phyloP scores from a whole-genome alignment of 1,284 basidiomycete genomes.

The Phlebopus sp. region DNA sequence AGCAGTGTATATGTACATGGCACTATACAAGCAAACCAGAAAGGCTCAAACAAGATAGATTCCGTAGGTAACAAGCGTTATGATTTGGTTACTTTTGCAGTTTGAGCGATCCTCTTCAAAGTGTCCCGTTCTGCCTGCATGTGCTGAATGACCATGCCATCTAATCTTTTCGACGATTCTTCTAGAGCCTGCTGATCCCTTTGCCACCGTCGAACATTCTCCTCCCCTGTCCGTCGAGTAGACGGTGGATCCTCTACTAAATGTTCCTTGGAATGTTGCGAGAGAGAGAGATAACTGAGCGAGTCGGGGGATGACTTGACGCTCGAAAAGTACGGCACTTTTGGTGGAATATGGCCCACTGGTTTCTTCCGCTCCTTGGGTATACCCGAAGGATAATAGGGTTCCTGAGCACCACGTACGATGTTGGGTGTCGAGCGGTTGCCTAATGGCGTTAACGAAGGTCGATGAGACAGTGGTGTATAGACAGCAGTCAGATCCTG shows the following conservation, averaged over 20 bases:
- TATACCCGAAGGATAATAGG: constrained; percentile 29
- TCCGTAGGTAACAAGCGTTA: constrained; percentile 21
- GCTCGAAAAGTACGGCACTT: constrained; percentile 30
- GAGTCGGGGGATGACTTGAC: constrained; percentile 30
- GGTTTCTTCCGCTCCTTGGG: constrained; percentile 34
- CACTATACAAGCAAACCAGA: constrained; percentile 27
- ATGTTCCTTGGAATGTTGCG: constrained; percentile 31
- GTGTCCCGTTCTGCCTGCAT: constrained; percentile 73
- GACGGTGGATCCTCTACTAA: constrained; percentile 13
- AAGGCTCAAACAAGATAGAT: constrained; percentile 12
- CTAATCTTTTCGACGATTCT: constrained; percentile 59
- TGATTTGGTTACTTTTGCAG: constrained; percentile 34
- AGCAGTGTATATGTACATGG: constrained; percentile 20
- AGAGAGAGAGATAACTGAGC: constrained; percentile 30
- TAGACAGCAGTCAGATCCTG: constrained; percentile 29
- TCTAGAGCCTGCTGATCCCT: constrained; percentile 40
- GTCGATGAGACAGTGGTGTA: constrained; percentile 23
- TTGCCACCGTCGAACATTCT: constrained; percentile 34
- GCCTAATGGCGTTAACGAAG: constrained; percentile 41
- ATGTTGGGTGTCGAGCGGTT: constrained; percentile 36
- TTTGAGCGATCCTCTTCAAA: constrained; percentile 62
- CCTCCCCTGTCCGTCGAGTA: constrained; percentile 22
- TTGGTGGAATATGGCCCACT: constrained; percentile 34
- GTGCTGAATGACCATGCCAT: constrained; percentile 72
- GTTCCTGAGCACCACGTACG: constrained; percentile 31